Percentiles rank a stretch among this genome's conserved stretches.
Conservation (phyloP, 2,329 filamentous ascomycete genomes). For the Colletotrichum tabaci region DNA sequence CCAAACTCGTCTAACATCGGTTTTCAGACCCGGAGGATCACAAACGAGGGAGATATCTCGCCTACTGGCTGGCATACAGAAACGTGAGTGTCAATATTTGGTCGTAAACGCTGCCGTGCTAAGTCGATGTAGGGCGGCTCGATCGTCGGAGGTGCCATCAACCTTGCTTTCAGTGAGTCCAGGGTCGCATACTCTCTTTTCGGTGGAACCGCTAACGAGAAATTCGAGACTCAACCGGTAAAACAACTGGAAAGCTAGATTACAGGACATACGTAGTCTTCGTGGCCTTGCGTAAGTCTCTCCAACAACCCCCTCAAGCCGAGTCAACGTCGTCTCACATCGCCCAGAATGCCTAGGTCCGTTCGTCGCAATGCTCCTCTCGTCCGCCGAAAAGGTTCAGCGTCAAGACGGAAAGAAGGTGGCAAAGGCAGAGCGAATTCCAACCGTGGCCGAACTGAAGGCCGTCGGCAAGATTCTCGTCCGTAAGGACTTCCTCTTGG, state of each 20-base stretch:
- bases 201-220: not conserved
- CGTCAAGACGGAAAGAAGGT: conserved; percentile 17
- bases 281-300: conserved; percentile 8
- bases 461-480: conserved; percentile 22
- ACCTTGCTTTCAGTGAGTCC: conserved; percentile 27
- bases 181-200: accelerated
- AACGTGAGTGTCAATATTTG: not conserved
- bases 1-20: not conserved
- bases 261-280: conserved; percentile 29
- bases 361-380: conserved; percentile 16
- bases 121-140: conserved; percentile 9
- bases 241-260: conserved; percentile 20
- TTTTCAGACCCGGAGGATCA: conserved; percentile 19
- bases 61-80: conserved; percentile 23
- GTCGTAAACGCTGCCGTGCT: not conserved
- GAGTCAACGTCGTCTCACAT: not conserved
- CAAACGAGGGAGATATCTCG: conserved; percentile 23
- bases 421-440: not conserved
- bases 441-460: not conserved
- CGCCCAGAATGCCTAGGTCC: conserved; percentile 9
- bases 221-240: conserved; percentile 7
- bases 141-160: conserved; percentile 24
- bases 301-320: not conserved
- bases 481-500: conserved; percentile 36
- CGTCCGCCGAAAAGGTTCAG: conserved; percentile 11